These are phyloP conservation scores for Termitomyces eurrhizus DNA, from an alignment of 768 basidiomycete species.

Conservation along the genomic window DNA sequence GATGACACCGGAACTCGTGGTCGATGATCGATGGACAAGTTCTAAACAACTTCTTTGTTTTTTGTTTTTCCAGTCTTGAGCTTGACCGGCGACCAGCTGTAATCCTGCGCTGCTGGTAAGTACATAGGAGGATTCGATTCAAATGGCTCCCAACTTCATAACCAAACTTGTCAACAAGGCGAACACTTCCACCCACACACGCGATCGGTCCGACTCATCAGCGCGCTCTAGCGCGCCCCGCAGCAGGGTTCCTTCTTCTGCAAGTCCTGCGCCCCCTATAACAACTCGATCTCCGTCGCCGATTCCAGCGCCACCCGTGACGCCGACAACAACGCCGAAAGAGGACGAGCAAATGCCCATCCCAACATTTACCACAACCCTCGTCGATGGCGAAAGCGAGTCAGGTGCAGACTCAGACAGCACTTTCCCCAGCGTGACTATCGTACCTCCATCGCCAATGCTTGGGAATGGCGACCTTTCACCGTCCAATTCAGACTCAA, in stretches of 20 bases:
- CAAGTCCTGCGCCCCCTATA: constrained; percentile 10
- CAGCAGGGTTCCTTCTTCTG: constrained; percentile 21
- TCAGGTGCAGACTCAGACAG: constrained; percentile 23
- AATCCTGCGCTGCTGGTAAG: neutral
- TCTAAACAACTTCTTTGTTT: neutral
- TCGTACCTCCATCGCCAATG: constrained; percentile 43
- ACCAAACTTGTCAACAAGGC: constrained; percentile 34
- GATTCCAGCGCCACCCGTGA: constrained; percentile 4
- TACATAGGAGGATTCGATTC: neutral
- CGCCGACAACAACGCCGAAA: constrained; percentile 5
- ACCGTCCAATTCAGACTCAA: constrained; percentile 22
- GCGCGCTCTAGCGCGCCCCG: constrained; percentile 17
- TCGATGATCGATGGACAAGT: neutral
- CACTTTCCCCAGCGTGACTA: constrained; percentile 38
- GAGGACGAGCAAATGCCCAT: constrained; percentile 6
- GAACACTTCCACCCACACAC: constrained; percentile 17
- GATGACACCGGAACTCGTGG: constrained; percentile 1
- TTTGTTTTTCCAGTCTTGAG: neutral
- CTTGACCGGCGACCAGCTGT: neutral
- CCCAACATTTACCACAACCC: constrained; percentile 21
- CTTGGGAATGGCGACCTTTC: constrained; percentile 22
- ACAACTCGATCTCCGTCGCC: constrained; percentile 5
- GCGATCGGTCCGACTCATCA: constrained; percentile 29
- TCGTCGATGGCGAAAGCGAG: constrained; percentile 13
- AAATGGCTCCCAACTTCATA: constrained; percentile 36